These are phyloP conservation scores for Rhizoclosmatium sp. DNA, from an alignment of 192 early-diverging fungal species.

Conservation along the genomic window DNA sequence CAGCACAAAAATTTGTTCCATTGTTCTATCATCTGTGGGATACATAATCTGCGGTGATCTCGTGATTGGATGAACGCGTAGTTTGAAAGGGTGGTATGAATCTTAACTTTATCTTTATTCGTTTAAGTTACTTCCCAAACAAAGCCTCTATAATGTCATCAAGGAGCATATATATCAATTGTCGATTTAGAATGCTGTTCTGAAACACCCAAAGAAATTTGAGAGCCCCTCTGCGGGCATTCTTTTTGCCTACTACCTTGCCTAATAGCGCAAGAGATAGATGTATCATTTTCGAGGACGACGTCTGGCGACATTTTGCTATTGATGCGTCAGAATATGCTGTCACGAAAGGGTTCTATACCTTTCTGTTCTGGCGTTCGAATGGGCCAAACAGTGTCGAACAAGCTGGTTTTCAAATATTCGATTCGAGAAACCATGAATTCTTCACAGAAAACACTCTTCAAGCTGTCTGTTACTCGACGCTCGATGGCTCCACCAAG, in stretches of 20 bases:
- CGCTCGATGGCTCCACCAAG: constrained; percentile 89
- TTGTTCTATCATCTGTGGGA: too few relatives aligned
- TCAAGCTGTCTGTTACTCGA: constrained; percentile 52
- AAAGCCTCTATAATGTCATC: constrained; percentile 75
- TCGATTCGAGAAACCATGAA: constrained; percentile 37
- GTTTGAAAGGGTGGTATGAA: too few relatives aligned
- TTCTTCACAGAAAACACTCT: constrained; percentile 41
- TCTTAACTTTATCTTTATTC: background rate
- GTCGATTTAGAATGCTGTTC: constrained; percentile 77
- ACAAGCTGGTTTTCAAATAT: constrained; percentile 51
- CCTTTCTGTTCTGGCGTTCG: constrained; percentile 57
- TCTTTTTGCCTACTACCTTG: constrained; percentile 82
- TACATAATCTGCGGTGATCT: too few relatives aligned
- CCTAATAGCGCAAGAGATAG: constrained; percentile 67
- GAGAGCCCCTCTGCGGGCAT: constrained; percentile 77
- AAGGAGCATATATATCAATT: constrained; percentile 75
- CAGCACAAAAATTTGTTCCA: too few relatives aligned
- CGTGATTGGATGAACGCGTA: too few relatives aligned
- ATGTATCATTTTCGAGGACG: constrained; percentile 33
- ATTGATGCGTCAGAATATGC: constrained; percentile 42
- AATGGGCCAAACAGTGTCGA: constrained; percentile 9
- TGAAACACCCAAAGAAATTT: constrained; percentile 78
- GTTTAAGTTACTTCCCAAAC: constrained; percentile 49
- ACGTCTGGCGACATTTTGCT: constrained; percentile 18
- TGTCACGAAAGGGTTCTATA: constrained; percentile 37